A percentile compares a stretch with the other conserved stretches of the same genome.
These are phyloP conservation scores for Erythrobasidium yunnanense DNA, from an alignment of 768 basidiomycete genomes.

Conservation along the genomic window DNA sequence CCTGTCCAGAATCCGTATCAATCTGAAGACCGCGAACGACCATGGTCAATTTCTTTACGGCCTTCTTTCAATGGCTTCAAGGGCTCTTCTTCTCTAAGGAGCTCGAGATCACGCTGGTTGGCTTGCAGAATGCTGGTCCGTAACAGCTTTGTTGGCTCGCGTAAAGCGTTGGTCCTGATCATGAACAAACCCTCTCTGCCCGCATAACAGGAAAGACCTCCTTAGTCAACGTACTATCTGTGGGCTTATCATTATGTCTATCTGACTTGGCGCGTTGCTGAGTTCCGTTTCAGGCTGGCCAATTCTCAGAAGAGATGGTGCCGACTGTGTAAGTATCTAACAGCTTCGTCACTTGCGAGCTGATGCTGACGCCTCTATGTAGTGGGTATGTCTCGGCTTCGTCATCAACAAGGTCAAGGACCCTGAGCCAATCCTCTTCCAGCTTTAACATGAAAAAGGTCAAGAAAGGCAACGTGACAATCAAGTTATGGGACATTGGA, in stretches of 20 bases:
- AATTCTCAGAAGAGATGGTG: constrained; percentile 26
- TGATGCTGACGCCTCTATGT: background rate
- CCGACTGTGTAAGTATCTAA: constrained; percentile 21
- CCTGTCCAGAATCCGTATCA: background rate
- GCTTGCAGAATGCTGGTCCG: constrained; percentile 29
- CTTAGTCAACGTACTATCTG: constrained; percentile 14
- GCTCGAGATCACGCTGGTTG: constrained; percentile 28
- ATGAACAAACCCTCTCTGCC: background rate
- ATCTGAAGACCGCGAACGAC: background rate
- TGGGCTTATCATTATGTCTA: background rate
- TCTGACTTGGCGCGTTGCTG: background rate
- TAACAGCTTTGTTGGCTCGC: background rate
- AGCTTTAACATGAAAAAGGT: constrained; percentile 28
- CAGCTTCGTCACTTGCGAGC: background rate
- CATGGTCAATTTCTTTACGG: background rate
- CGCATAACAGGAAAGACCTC: constrained; percentile 20
- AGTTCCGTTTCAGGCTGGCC: constrained; percentile 2
- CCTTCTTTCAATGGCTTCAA: constrained; percentile 25
- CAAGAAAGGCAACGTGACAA: constrained; percentile 30
- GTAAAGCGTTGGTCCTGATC: background rate
- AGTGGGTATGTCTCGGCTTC: background rate
- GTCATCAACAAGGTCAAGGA: background rate
- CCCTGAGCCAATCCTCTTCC: too few species aligned
- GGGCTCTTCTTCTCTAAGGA: constrained; percentile 31
- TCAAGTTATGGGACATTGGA: constrained; percentile 28